Base-by-base conservation (phyloP, 345 rosid species). In the Dipteronia dyeriana region DNA sequence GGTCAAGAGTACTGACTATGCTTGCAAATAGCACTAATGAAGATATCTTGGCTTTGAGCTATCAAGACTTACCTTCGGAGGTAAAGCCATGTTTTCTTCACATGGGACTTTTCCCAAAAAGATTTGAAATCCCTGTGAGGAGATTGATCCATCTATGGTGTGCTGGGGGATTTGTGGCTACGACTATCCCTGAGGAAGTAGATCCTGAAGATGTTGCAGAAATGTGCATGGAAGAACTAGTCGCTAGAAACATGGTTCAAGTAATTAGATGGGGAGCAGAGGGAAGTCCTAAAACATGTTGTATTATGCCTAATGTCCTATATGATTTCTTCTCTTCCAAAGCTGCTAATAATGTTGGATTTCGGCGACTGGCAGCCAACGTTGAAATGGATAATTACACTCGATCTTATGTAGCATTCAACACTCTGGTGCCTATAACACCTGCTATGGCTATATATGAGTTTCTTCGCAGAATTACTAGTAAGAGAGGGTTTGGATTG, bases 121-220 rank as follows among this genome's bases (percentile, higher is more conserved):
- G 51, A 19, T 53, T 31, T 25, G 79, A 39, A 14, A 76, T 85
- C 60, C 87, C 88, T 9, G 63, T 79, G 4, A 80, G 88, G 66
- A 81, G 88, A 79, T 38, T 87, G 79, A 54, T 66, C 25, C 75
- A 66, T 59, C 47, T 85, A 41, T 87, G 87, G 87, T 73, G 75
- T 56, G 82, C 88, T 0, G 90, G 85, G 51, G 88, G 85, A 66
- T 78, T 84, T 14, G 56, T 64, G n/a, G 16, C 11, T 4, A 12
- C 11, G 9, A 1, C 9, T 7, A 0, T 41, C 5, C 9, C 61
- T 3, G 10, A 22, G 26, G 3, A 26, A 6, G 0, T 16, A 66
- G 22, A 61, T 10, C 78, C 83, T n/a, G 84, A 61, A 51, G 78
- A 64, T 26, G 14, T 73, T 49, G 82, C 45, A 0, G 77, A 78